A percentile compares a stretch with the other conserved stretches of the same genome.
Evolutionary conservation across 164 flowering plant genomes (phyloP).

Genomic region (Umbilicus rupestris): DNA sequence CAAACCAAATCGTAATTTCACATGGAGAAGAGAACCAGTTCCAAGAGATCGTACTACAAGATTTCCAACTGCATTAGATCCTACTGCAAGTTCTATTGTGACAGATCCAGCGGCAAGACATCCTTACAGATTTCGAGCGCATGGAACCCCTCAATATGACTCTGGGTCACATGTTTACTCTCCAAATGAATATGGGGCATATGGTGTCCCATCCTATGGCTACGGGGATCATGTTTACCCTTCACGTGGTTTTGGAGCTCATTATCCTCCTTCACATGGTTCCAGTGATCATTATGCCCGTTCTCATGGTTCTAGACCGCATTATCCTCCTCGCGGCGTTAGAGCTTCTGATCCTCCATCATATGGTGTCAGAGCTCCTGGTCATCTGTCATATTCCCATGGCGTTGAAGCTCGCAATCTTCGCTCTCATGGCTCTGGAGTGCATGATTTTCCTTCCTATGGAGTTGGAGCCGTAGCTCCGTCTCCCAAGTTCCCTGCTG

Average conservation of each 20-base stretch:
- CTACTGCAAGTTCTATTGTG: background rate
- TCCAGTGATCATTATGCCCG: background rate
- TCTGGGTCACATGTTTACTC: background rate
- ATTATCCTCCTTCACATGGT: background rate
- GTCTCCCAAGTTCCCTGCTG: conserved; percentile 68
- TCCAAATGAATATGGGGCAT: background rate
- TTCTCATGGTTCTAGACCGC: background rate
- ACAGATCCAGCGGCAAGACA: background rate
- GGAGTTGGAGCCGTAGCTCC: conserved; percentile 29
- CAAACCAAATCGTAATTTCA: background rate
- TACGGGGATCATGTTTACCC: background rate
- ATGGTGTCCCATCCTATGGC: background rate
- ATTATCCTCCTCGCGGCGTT: background rate
- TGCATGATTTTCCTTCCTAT: conserved; percentile 29
- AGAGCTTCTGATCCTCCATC: background rate
- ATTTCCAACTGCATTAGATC: background rate
- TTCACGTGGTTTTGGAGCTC: conserved; percentile 2
- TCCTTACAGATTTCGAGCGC: background rate
- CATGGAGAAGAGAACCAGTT: background rate
- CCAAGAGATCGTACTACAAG: background rate
- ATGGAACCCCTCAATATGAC: background rate
- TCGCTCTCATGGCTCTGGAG: conserved; percentile 50
- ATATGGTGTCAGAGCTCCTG: background rate
- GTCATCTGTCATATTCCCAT: background rate
- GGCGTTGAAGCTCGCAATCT: background rate